Conservation (phyloP, 1,284 basidiomycete genomes). For the Erythrobasidium hasegawianum region DNA sequence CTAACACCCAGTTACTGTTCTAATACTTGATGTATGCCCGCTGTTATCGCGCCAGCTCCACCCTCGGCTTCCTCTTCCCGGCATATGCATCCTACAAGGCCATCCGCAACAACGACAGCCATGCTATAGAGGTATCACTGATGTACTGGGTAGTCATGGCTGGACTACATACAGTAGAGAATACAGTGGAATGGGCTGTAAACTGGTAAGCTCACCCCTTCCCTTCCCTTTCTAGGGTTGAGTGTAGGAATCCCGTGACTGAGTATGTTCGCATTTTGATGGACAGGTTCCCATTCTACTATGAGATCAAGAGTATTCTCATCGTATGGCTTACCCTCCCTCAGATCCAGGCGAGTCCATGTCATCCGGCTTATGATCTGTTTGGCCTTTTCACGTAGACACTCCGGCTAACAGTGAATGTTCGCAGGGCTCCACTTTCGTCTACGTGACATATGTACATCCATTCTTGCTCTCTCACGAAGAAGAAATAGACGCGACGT, state of each 20-base stretch:
- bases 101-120: constrained; percentile 65
- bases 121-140: constrained; percentile 71
- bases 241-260: not conserved
- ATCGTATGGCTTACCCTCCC: constrained; percentile 86
- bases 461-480: constrained; percentile 76
- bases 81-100: constrained; percentile 80
- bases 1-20: not conserved
- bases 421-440: constrained; percentile 65
- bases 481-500: constrained; percentile 68
- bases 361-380: not conserved
- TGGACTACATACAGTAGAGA: constrained; percentile 67
- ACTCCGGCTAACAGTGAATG: not conserved
- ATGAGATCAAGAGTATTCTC: constrained; percentile 73
- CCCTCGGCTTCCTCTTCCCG: constrained; percentile 67
- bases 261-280: constrained; percentile 2
- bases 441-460: constrained; percentile 70
- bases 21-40: not conserved
- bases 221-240: not conserved
- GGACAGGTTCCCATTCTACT: constrained; percentile 80
- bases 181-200: constrained; percentile 74
- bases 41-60: constrained; percentile 37
- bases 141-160: constrained; percentile 88
- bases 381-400: not conserved
- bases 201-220: constrained; percentile 58
- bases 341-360: constrained; percentile 58